Conservation (phyloP, 2,329 filamentous ascomycete genomes). For the Claviceps arundinis region DNA sequence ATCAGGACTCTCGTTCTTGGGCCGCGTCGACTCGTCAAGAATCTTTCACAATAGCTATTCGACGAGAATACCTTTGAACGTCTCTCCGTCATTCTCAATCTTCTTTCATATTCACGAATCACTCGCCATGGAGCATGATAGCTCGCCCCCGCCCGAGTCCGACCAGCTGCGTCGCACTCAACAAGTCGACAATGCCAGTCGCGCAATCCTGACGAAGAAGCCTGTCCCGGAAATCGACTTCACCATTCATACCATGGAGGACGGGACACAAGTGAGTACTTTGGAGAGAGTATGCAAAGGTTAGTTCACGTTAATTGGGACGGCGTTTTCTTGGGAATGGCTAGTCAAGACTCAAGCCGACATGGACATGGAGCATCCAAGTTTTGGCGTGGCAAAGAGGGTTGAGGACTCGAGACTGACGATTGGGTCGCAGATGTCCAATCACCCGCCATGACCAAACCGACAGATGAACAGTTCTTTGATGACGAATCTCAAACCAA, state of each 20-base stretch:
- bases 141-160: constrained; percentile 16
- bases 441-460: constrained; percentile 85
- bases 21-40: constrained; percentile 2
- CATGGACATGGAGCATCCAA: background rate
- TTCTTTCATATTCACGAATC: background rate
- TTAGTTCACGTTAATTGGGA: constrained; percentile 29
- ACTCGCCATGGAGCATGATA: constrained; percentile 35
- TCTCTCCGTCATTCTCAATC: background rate
- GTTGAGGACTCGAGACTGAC: constrained; percentile 4
- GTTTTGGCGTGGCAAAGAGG: too few species aligned
- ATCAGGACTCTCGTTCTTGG: constrained; percentile 2
- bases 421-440: constrained; percentile 63
- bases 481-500: constrained; percentile 74
- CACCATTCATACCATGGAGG: constrained; percentile 95
- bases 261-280: constrained; percentile 89
- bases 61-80: background rate
- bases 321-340: background rate
- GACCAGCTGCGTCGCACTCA: constrained; percentile 35
- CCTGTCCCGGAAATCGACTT: constrained; percentile 97
- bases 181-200: constrained; percentile 79
- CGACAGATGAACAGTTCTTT: constrained; percentile 89
- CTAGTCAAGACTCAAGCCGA: background rate
- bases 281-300: constrained; percentile 97
- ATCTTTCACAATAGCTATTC: background rate
- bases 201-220: constrained; percentile 88